These are phyloP conservation scores for Discostella pseudostelligera DNA, from an alignment of 108 stramenopile genomes.

Conservation along the genomic window DNA sequence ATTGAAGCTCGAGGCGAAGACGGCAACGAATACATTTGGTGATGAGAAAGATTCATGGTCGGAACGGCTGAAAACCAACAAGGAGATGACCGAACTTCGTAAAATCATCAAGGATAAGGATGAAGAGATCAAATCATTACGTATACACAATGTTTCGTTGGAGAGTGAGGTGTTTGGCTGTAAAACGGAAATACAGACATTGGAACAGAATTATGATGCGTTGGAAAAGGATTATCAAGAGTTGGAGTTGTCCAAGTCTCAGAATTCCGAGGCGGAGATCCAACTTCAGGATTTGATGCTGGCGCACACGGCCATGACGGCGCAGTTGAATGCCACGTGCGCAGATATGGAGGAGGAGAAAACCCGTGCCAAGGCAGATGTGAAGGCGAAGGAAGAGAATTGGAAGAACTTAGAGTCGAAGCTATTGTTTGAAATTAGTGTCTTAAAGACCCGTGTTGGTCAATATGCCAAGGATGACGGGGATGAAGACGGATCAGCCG, in stretches of 20 bases:
- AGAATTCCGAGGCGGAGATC: constrained; percentile 85
- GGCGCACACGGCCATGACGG: constrained; percentile 86
- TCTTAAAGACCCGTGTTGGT: constrained; percentile 77
- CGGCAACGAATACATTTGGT: constrained; percentile 50
- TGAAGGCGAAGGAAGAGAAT: constrained; percentile 59
- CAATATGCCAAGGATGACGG: constrained; percentile 41
- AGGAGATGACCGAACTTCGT: constrained; percentile 69
- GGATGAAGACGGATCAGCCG: constrained; percentile 42
- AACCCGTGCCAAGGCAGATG: constrained; percentile 65
- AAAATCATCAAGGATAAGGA: constrained; percentile 65
- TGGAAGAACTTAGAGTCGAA: constrained; percentile 71
- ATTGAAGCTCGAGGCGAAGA: constrained; percentile 61
- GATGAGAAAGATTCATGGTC: constrained; percentile 59
- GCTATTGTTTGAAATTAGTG: constrained; percentile 84
- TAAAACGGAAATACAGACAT: constrained; percentile 63
- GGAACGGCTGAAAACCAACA: constrained; percentile 67
- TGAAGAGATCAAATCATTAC: constrained; percentile 72
- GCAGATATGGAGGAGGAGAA: constrained; percentile 84
- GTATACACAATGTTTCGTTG: constrained; percentile 77
- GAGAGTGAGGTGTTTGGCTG: constrained; percentile 80
- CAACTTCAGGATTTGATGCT: constrained; percentile 75
- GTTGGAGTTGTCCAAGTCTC: constrained; percentile 63
- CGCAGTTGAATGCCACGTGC: constrained; percentile 83
- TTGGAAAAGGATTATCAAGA: constrained; percentile 72
- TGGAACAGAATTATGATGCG: constrained; percentile 65